These are phyloP conservation scores for Ophiocordyceps robertsii DNA, from an alignment of 2,329 filamentous ascomycete genomes.

Conservation along the genomic window DNA sequence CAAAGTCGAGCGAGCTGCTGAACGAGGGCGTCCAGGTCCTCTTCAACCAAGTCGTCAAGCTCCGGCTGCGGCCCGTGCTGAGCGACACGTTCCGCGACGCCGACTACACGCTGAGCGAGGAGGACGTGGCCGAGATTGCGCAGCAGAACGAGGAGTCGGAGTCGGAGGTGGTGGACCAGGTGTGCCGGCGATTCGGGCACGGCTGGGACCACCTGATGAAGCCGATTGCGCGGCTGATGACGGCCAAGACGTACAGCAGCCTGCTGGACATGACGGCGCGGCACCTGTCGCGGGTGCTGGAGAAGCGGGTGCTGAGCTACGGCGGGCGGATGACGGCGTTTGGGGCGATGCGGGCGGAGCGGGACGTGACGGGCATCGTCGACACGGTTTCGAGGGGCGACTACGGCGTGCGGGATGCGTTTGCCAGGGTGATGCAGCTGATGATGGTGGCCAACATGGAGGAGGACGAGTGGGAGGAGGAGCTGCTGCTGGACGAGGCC, in stretches of 20 bases:
- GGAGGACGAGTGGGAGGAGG: conserved; percentile 84
- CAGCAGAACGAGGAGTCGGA: conserved; percentile 40
- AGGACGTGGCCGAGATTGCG: conserved; percentile 44
- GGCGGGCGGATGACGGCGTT: conserved; percentile 68
- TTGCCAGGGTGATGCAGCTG: conserved; percentile 66
- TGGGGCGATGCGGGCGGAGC: conserved; percentile 70
- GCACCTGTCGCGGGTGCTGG: conserved; percentile 65
- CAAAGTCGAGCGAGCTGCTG: conserved; percentile 70
- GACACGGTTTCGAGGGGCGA: conserved; percentile 52
- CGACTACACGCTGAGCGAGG: conserved; percentile 62
- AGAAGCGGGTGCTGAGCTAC: conserved; percentile 77
- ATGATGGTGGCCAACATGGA: conserved; percentile 87
- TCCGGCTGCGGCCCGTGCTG: conserved; percentile 70
- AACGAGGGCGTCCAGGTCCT: conserved; percentile 75
- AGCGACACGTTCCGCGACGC: conserved; percentile 83
- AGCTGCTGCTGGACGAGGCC: conserved; percentile 34
- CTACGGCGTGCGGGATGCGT: conserved; percentile 66
- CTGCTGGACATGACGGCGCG: conserved; percentile 61
- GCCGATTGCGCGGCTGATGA: conserved; percentile 76
- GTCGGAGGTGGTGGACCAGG: conserved; percentile 47
- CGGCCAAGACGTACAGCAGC: conserved; percentile 59
- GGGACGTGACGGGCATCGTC: conserved; percentile 69
- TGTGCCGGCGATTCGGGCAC: conserved; percentile 67
- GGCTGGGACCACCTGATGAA: conserved; percentile 78
- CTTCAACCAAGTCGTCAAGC: conserved; percentile 77